A percentile compares a stretch with the other conserved stretches of the same genome.
phyloP scores from a whole-genome alignment of 495 filamentous ascomycete genomes.

The Rhypophila decipiens region DNA sequence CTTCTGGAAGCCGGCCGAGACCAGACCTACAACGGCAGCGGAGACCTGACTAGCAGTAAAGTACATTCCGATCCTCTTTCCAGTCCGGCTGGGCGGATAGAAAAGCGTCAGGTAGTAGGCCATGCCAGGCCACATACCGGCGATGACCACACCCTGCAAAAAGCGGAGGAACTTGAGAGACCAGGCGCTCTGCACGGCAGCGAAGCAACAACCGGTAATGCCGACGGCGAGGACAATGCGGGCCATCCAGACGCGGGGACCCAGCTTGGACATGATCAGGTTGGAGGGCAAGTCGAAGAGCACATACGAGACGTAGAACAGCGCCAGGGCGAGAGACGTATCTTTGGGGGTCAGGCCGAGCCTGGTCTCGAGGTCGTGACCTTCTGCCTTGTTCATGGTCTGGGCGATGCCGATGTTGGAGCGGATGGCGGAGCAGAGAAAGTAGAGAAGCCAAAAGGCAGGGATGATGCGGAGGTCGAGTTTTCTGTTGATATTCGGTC shows the following conservation, averaged over 20 bases:
- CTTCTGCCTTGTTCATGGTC: slow-evolving; percentile 69
- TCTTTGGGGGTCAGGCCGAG: slow-evolving; percentile 64
- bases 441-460: slow-evolving; percentile 91
- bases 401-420: slow-evolving; percentile 87
- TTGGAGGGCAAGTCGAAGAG: slow-evolving; percentile 86
- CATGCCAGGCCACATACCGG: slow-evolving; percentile 95
- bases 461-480: slow-evolving; percentile 80
- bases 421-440: slow-evolving; percentile 83
- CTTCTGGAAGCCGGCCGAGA: slow-evolving; percentile 84
- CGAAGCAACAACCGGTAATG: slow-evolving; percentile 73
- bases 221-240: slow-evolving; percentile 85
- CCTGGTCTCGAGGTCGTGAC: slow-evolving; percentile 62
- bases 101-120: slow-evolving; percentile 88
- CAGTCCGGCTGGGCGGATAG: slow-evolving; percentile 79
- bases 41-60: slow-evolving; percentile 88
- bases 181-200: slow-evolving; percentile 74
- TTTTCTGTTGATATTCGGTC: slow-evolving; percentile 43
- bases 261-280: slow-evolving; percentile 77
- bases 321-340: slow-evolving; percentile 72
- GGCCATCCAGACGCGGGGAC: slow-evolving; percentile 88
- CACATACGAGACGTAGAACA: slow-evolving; percentile 91
- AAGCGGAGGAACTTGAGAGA: slow-evolving; percentile 89
- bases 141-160: slow-evolving; percentile 78
- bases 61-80: slow-evolving; percentile 83
- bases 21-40: slow-evolving; percentile 81